Conservation (phyloP, 2,329 filamentous ascomycete genomes). For the Alternaria arbusti region DNA sequence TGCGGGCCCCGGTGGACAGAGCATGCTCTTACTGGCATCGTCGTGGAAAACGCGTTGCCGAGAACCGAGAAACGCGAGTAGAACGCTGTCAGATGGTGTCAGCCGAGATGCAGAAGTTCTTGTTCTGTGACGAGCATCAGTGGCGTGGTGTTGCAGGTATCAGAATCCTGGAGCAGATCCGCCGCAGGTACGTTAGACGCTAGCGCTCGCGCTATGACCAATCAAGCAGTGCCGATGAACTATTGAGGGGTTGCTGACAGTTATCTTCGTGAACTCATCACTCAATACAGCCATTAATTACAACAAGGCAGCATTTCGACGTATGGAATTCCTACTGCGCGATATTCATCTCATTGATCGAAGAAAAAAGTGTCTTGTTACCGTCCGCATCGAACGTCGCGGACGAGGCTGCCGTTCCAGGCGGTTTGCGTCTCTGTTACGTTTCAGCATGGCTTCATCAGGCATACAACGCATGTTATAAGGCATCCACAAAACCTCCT, state of each 20-base stretch:
- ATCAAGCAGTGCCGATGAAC: conserved; percentile 18
- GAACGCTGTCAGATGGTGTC: conserved; percentile 1
- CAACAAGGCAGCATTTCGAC: neutral
- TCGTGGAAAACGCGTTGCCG: conserved; percentile 20
- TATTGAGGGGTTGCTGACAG: neutral
- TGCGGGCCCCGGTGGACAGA: conserved; percentile 10
- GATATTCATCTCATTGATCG: fast-evolving
- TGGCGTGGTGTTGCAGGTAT: conserved; percentile 29
- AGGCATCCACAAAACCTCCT: conserved; percentile 6
- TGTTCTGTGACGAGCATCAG: conserved; percentile 7
- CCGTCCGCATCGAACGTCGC: neutral
- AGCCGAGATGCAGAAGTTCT: conserved; percentile 10
- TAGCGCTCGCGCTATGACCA: conserved; percentile 14
- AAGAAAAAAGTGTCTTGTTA: neutral
- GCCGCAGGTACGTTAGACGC: conserved; percentile 26
- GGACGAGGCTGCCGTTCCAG: conserved; percentile 19
- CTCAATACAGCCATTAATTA: neutral
- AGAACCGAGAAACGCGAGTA: conserved; percentile 12
- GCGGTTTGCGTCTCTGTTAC: conserved; percentile 21
- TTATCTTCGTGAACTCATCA: neutral
- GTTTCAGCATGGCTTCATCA: conserved; percentile 30
- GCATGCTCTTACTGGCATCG: conserved; percentile 17
- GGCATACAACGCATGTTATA: conserved; percentile 9
- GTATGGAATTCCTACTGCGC: too few species aligned
- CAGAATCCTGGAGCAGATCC: conserved; percentile 24